These are phyloP conservation scores for Acmispon strigosus DNA, from an alignment of 306 rosid genomes.

Conservation along the genomic window DNA sequence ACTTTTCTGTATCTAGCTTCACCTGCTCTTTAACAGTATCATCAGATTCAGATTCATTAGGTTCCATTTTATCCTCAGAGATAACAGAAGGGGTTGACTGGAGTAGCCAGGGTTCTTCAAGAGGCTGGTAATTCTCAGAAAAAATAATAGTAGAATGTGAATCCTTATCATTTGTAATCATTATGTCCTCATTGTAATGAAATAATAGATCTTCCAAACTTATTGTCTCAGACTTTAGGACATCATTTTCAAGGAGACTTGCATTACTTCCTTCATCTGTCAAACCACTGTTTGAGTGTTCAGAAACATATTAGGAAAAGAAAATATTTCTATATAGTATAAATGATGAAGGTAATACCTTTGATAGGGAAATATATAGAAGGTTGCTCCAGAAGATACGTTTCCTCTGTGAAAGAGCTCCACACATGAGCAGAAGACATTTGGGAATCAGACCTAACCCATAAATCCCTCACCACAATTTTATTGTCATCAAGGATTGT, in stretches of 20 bases:
- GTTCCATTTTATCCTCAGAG: constrained; percentile 38
- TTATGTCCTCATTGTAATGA: constrained; percentile 29
- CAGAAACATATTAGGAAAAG: constrained; percentile 63
- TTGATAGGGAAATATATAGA: constrained; percentile 29
- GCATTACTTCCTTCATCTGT: constrained; percentile 66
- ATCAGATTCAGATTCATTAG: constrained; percentile 32
- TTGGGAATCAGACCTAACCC: constrained; percentile 56
- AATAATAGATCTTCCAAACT: constrained; percentile 34
- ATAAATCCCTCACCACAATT: constrained; percentile 66
- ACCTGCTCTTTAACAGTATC: constrained; percentile 29
- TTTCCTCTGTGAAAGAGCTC: constrained; percentile 63
- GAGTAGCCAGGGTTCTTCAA: constrained; percentile 91
- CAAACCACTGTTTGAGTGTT: constrained; percentile 99
- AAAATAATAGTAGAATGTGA: constrained; percentile 29
- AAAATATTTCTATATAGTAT: constrained; percentile 22
- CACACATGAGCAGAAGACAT: constrained; percentile 36
- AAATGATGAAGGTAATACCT: constrained; percentile 55
- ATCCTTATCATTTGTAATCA: constrained; percentile 17
- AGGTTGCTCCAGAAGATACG: constrained; percentile 48
- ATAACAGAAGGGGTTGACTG: constrained; percentile 26
- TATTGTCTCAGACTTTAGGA: constrained; percentile 28
- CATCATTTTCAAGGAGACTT: constrained; percentile 39
- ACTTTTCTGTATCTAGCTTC: constrained; percentile 36
- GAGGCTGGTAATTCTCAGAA: constrained; percentile 55
- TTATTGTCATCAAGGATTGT: constrained; percentile 31